Evolutionary conservation across 2,329 filamentous ascomycete species (phyloP).

Genomic region (Ophiostoma himal-ulmi): DNA sequence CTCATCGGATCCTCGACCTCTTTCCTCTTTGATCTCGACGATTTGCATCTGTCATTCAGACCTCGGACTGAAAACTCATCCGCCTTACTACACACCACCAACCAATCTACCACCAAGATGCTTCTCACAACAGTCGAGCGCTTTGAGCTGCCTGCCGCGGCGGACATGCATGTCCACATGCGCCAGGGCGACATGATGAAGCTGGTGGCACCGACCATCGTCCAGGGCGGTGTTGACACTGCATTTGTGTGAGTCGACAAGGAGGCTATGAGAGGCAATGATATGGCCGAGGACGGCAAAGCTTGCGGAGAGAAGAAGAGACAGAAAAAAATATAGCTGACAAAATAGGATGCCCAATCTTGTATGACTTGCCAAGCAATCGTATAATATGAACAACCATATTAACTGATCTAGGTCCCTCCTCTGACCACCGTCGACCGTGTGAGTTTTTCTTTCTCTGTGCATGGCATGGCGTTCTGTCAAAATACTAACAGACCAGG

Average conservation of each 20-base stretch:
- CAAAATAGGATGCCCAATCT: constrained; percentile 45
- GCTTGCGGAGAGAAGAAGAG: not conserved
- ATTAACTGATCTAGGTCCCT: constrained; percentile 24
- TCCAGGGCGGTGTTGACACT: constrained; percentile 29
- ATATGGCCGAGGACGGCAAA: not conserved
- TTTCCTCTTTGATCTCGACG: not conserved
- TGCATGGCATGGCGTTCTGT: not conserved
- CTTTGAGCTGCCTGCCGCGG: constrained; percentile 54
- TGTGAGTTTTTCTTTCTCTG: constrained; percentile 15
- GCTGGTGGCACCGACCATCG: constrained; percentile 43
- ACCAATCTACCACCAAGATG: constrained; percentile 27
- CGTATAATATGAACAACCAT: not conserved
- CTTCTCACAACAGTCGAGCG: constrained; percentile 30
- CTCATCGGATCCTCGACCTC: not conserved
- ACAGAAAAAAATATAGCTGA: not conserved
- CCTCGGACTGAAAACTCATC: not conserved
- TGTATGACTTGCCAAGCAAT: constrained; percentile 14
- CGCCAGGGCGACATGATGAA: constrained; percentile 62
- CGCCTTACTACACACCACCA: not conserved
- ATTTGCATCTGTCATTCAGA: not conserved
- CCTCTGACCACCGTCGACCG: constrained; percentile 24
- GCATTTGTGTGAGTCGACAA: constrained; percentile 25
- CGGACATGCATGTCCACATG: constrained; percentile 67
- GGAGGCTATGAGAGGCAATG: not conserved
- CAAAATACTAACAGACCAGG: constrained; percentile 36